Evolutionary conservation across 1,284 basidiomycete genomes (phyloP).

Genomic region (Austroboletus niveus): DNA sequence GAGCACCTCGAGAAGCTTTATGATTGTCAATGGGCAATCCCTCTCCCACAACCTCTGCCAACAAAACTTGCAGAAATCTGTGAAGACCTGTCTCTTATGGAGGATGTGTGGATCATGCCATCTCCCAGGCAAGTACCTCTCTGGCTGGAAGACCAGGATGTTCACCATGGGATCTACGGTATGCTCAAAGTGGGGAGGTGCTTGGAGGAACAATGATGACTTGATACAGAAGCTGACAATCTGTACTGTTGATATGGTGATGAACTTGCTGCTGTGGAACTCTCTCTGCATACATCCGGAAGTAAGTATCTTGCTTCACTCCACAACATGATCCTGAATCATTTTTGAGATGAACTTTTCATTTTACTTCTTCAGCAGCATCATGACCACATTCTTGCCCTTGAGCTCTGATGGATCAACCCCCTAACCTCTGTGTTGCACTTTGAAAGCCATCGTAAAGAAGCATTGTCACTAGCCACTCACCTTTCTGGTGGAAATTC

Average conservation of each 20-base stretch:
- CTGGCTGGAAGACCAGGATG: slow-evolving; percentile 36
- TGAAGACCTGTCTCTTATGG: neutral
- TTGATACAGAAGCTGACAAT: slow-evolving; percentile 18
- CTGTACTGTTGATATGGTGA: slow-evolving; percentile 12
- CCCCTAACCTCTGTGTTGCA: no score
- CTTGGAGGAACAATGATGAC: slow-evolving; percentile 21
- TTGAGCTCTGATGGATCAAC: no score
- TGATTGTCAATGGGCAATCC: neutral
- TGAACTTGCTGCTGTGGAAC: slow-evolving; percentile 18
- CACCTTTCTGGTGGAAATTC: no score
- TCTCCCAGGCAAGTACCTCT: slow-evolving; percentile 13
- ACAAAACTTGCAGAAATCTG: neutral
- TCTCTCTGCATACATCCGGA: slow-evolving; percentile 6
- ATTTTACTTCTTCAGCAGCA: no score
- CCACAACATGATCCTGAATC: no score
- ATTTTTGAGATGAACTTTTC: no score
- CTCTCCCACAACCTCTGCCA: neutral
- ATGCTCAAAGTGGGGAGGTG: slow-evolving; percentile 32
- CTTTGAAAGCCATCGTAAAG: no score
- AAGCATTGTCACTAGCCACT: no score
- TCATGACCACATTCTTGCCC: no score
- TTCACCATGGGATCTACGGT: slow-evolving; percentile 32
- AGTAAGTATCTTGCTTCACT: no score
- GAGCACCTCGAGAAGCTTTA: neutral
- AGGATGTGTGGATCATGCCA: neutral